Evolutionary conservation across 768 basidiomycete species (phyloP), one percentile per base, ranked within the genome.

Genomic region (Serendipita sp.): DNA sequence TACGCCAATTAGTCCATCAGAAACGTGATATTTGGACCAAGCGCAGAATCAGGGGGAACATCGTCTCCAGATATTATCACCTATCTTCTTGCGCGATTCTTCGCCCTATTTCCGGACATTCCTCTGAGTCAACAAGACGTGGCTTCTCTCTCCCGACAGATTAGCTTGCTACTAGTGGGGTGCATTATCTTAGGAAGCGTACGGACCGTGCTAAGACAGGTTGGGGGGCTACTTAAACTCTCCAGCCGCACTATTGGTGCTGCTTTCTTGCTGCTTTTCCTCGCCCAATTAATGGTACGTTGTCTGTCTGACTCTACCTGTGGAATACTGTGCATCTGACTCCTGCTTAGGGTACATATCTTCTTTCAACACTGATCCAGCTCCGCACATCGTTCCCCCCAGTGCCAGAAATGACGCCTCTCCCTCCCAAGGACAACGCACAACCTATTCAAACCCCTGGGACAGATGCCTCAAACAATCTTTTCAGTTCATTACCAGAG

Each of bases 231-330:
- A 0, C 74, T 89, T 41, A 81, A 80, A 64, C 80, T 87, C 16
- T 84, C 84, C 38, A 86, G 83, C 68, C 79, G 83, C 38, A 87
- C 81, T 63, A 76, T 87, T 4, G 85, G 85, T 38, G 86, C 87
- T 3, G 86, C 86, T 3, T 74, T 92, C 46, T 86, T 92, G 80
- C 72, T 92, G 30, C 79, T 92, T 35, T 73, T 86, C 8, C 78
- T 92, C 28, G 86, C 89, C 4, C 89, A 92, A 71, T 77, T 92
- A 54, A 90, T 92, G 89, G 89, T 89, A 68, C 38, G 78, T 70
- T 66, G 13, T 34, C 3, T 13, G 64, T 41, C 13, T 41, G 13
- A 41, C 38, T 41, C 13, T 41, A 5, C 38, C 38, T 2, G 13
- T 41, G 24, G 24, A 24, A 24, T 24, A 24, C 1, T 24, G 24